Conservation (phyloP, 2,329 filamentous ascomycete species). For the Cladosporium sp. region DNA sequence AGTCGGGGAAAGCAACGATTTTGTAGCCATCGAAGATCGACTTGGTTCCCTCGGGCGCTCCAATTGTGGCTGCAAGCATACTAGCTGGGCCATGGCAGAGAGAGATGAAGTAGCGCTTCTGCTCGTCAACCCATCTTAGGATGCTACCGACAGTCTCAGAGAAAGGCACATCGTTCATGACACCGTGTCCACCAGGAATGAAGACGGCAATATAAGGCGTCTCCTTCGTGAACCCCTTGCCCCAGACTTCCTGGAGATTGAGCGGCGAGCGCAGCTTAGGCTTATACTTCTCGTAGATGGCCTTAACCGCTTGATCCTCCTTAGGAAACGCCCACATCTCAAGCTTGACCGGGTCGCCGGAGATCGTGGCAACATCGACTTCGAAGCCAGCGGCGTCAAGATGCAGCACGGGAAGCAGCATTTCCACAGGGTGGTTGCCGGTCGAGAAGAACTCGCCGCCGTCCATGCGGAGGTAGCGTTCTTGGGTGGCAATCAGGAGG, state of each 20-base stretch:
- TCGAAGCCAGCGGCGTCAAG: constrained; percentile 20
- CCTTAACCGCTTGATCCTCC: constrained; percentile 19
- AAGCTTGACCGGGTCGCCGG: constrained; percentile 20
- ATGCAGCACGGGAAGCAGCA: constrained; percentile 20
- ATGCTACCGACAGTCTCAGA: constrained; percentile 17
- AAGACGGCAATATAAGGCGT: constrained; percentile 21
- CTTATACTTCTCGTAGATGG: constrained; percentile 19
- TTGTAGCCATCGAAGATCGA: constrained; percentile 20
- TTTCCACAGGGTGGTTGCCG: constrained; percentile 21
- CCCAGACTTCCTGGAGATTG: constrained; percentile 17
- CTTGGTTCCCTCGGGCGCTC: constrained; percentile 16
- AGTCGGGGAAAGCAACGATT: constrained; percentile 19
- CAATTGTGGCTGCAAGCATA: constrained; percentile 17
- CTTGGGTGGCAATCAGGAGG: constrained; percentile 20
- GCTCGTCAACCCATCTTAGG: constrained; percentile 18
- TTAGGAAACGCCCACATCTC: constrained; percentile 21
- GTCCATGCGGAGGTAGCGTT: constrained; percentile 19
- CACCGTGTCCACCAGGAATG: constrained; percentile 20
- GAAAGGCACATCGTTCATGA: constrained; percentile 18
- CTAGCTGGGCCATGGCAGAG: constrained; percentile 19
- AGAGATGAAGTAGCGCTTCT: constrained; percentile 18
- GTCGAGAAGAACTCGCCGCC: constrained; percentile 22
- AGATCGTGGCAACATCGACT: constrained; percentile 20
- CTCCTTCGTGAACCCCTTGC: constrained; percentile 18
- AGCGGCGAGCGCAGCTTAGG: constrained; percentile 17